Conservation (phyloP, 2,329 filamentous ascomycete species). For the Beauveria brongniartii region DNA sequence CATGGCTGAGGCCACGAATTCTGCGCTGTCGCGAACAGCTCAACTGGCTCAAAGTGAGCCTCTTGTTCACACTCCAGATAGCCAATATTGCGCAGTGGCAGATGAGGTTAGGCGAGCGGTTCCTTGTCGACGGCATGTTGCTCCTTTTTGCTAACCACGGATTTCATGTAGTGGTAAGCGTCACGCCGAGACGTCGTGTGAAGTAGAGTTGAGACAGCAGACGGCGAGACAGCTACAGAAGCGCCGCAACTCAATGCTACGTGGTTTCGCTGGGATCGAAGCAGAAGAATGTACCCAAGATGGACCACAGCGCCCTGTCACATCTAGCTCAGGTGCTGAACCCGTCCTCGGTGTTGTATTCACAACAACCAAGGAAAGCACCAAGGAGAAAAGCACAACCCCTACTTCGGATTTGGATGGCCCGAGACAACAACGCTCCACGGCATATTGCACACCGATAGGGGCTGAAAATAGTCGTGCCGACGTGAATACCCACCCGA, state of each 20-base stretch:
- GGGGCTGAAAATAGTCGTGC: neutral
- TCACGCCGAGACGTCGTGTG: neutral
- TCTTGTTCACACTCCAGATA: neutral
- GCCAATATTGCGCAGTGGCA: neutral
- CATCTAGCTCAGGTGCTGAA: neutral
- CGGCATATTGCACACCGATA: neutral
- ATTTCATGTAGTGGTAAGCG: neutral
- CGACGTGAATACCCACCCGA: neutral
- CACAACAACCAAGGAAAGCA: neutral
- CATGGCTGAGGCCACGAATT: constrained; percentile 1
- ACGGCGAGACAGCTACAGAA: neutral
- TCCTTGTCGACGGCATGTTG: neutral
- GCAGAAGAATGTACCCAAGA: neutral
- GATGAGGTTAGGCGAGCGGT: neutral
- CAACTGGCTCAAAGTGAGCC: constrained; percentile 4
- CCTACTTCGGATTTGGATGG: no score
- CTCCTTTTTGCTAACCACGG: neutral
- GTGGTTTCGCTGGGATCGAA: neutral
- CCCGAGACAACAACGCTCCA: no score
- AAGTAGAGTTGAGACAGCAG: neutral
- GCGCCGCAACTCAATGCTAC: neutral
- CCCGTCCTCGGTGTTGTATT: neutral
- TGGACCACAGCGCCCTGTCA: neutral
- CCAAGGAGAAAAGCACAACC: neutral
- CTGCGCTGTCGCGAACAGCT: neutral